Evolutionary conservation across 192 early-diverging fungal genomes (phyloP), one percentile per base, ranked within the genome.

Genomic region (Linnemannia elongata): DNA sequence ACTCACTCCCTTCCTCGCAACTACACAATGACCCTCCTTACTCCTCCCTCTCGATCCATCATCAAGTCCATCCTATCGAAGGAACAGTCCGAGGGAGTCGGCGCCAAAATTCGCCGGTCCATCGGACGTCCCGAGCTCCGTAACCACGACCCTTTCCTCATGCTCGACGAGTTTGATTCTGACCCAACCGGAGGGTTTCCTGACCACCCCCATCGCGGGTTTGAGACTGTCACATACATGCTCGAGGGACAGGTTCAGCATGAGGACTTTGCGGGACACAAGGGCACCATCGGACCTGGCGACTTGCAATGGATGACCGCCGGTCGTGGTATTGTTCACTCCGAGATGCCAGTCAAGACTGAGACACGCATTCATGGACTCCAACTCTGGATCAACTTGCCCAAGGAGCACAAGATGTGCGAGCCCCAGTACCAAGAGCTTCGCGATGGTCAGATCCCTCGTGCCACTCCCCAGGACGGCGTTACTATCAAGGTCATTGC

Each of bases 101-200:
- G 96, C 39, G 95, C 96, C 47, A 89, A 89, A 66, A 95, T 98
- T 27, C 94, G 94, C 66, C 91, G 97, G 7, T 91, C 93, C 20
- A 94, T 98, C 52, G 95, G 95, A 55, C 92, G 91, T 6, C 89
- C 80, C 1, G 77, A 71, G n/a, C 77, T 79, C 36, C 69, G 68
- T 20, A 79, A 79, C 45, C 88, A 85, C 42, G 88, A 88, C 55
- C 88, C 88, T 41, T 88, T 88, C 77, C 74, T 88, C 41, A 80
- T 88, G 73, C 71, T 84, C 52, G 83, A 75, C 38, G 82, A 88
- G 63, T 78, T 81, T 54, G 75, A 66, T 52, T 47, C 81, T 33
- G 74, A 73, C 27, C 54, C 76, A 44, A 83, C 72, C 7, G 88
- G 82, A 27, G 88, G 88, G 6, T 88, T 88, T 82, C 74, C 89